phyloP scores from a whole-genome alignment of 345 rosid species.

The Hypericum perforatum region DNA sequence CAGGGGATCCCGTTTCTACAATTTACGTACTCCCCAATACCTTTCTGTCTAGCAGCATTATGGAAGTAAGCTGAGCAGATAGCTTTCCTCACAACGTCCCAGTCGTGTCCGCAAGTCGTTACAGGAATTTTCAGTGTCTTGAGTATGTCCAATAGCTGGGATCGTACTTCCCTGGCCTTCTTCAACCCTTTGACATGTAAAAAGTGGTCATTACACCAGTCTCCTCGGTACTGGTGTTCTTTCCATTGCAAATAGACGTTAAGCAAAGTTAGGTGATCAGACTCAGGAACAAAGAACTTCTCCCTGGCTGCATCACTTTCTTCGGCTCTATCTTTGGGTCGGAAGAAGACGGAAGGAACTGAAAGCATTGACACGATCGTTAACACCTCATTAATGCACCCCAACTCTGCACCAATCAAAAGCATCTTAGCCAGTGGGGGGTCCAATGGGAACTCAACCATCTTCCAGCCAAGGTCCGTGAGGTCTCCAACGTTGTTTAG shows the following conservation, averaged over 20 bases:
- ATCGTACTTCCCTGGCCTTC: conserved; percentile 91
- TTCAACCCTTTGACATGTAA: conserved; percentile 74
- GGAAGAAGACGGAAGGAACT: conserved; percentile 92
- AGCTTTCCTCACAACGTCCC: conserved; percentile 69
- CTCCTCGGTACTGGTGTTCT: conserved; percentile 84
- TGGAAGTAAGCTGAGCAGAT: conserved; percentile 96
- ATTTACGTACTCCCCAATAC: conserved; percentile 93
- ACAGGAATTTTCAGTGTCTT: conserved; percentile 73
- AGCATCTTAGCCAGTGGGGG: conserved; percentile 99
- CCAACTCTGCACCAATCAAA: conserved; percentile 75
- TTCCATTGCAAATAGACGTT: conserved; percentile 95
- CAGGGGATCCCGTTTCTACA: conserved; percentile 87
- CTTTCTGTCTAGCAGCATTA: conserved; percentile 78
- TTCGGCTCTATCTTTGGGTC: conserved; percentile 92
- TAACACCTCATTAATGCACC: conserved; percentile 80
- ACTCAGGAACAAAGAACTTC: conserved; percentile 84
- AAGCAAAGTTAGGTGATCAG: conserved; percentile 79
- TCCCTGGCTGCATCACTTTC: conserved; percentile 95
- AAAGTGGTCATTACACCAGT: conserved; percentile 86
- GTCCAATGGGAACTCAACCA: conserved; percentile 96
- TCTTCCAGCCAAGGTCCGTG: conserved; percentile 93
- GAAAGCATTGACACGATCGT: conserved; percentile 98
- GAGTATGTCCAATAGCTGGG: conserved; percentile 88
- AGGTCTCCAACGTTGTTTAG: conserved; percentile 80
- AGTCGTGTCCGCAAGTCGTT: conserved; percentile 62